phyloP scores from a whole-genome alignment of 2,329 filamentous ascomycete genomes.

The Penicillium griseofulvum region DNA sequence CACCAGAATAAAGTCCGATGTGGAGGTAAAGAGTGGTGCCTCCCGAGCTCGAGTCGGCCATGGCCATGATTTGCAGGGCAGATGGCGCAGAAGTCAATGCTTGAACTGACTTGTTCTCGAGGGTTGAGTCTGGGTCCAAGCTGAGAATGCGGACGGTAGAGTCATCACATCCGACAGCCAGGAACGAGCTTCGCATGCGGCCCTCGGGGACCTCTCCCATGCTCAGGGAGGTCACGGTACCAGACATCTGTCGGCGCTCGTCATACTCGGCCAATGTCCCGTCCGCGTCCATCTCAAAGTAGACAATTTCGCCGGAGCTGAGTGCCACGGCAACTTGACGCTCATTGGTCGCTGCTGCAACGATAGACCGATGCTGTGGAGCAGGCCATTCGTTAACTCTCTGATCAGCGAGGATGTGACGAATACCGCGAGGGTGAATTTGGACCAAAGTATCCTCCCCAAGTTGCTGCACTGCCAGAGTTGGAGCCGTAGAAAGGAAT shows the following conservation, averaged over 20 bases:
- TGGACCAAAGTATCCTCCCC: constrained; percentile 91
- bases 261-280: constrained; percentile 90
- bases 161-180: constrained; percentile 96
- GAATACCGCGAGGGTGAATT: constrained; percentile 93
- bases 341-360: constrained; percentile 89
- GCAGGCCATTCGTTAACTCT: constrained; percentile 89
- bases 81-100: constrained; percentile 88
- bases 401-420: constrained; percentile 75
- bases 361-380: constrained; percentile 90
- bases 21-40: constrained; percentile 89
- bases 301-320: constrained; percentile 94
- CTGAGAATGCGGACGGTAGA: constrained; percentile 91
- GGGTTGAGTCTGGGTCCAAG: constrained; percentile 80
- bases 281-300: constrained; percentile 95
- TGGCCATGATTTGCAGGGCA: constrained; percentile 84
- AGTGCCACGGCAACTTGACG: constrained; percentile 90
- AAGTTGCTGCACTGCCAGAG: constrained; percentile 87
- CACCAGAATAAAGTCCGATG: constrained; percentile 91
- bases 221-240: constrained; percentile 91
- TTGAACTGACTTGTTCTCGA: constrained; percentile 93
- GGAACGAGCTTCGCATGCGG: constrained; percentile 80
- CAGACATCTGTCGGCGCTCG: constrained; percentile 91
- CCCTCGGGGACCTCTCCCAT: constrained; percentile 91
- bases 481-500: constrained; percentile 83
- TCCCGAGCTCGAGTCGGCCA: constrained; percentile 89